phyloP scores from a whole-genome alignment of 129 eudicot species.

The Flaveria brownii region DNA sequence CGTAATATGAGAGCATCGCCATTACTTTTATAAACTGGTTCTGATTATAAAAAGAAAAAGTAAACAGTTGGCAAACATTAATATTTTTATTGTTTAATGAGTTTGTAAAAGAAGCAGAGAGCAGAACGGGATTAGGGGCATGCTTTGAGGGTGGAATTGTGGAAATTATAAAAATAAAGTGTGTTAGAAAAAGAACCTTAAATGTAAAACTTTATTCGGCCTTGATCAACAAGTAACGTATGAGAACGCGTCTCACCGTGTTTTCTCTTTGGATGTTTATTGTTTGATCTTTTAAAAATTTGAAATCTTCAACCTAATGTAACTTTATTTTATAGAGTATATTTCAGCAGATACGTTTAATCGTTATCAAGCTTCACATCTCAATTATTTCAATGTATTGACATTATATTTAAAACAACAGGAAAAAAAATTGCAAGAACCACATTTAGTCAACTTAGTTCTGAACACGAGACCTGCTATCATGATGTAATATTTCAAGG shows the following conservation, averaged over 20 bases:
- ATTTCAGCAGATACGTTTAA: not conserved
- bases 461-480: too few relatives aligned
- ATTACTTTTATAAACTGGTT: not conserved
- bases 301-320: not conserved
- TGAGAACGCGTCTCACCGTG: conserved; percentile 27
- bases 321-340: not conserved
- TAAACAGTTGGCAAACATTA: not conserved
- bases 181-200: not conserved
- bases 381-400: not conserved
- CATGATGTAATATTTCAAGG: too few relatives aligned
- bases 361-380: not conserved
- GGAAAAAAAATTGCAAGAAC: too few relatives aligned
- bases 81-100: not conserved
- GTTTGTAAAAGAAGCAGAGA: not conserved
- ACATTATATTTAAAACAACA: too few relatives aligned
- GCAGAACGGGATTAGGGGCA: conserved; percentile 20
- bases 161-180: not conserved
- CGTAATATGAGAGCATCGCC: not conserved
- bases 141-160: conserved; percentile 12
- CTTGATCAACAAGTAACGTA: conserved; percentile 17
- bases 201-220: not conserved
- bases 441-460: too few relatives aligned
- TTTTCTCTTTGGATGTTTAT: not conserved
- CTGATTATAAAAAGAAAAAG: not conserved
- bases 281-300: not conserved